phyloP scores from a whole-genome alignment of 768 basidiomycete genomes.

The Epithele typhae region DNA sequence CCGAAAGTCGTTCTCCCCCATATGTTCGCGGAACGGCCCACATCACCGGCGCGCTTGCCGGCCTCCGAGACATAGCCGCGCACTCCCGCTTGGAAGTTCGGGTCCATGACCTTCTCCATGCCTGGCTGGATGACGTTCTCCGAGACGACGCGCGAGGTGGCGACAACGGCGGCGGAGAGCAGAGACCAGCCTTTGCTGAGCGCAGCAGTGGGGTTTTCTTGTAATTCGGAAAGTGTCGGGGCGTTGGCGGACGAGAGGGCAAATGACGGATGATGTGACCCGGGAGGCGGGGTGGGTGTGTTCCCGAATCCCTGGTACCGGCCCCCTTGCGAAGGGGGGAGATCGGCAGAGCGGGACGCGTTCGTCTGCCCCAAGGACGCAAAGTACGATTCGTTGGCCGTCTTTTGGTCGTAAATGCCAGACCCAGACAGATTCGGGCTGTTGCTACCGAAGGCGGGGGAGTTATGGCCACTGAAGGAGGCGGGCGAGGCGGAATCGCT shows the following conservation, averaged over 20 bases:
- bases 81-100: constrained; percentile 70
- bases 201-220: constrained; percentile 82
- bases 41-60: constrained; percentile 55
- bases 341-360: constrained; percentile 64
- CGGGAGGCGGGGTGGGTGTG: constrained; percentile 59
- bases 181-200: constrained; percentile 94
- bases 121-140: constrained; percentile 91
- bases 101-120: constrained; percentile 76
- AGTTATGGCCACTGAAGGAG: constrained; percentile 37
- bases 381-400: constrained; percentile 86
- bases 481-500: constrained; percentile 55
- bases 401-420: constrained; percentile 52
- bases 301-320: constrained; percentile 91
- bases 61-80: constrained; percentile 70
- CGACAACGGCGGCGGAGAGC: constrained; percentile 80
- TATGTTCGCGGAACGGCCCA: constrained; percentile 64
- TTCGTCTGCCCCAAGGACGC: constrained; percentile 81
- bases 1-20: constrained; percentile 78
- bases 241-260: constrained; percentile 74
- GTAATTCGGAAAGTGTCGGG: constrained; percentile 76
- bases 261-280: constrained; percentile 59
- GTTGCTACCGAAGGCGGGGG: constrained; percentile 30
- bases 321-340: constrained; percentile 93
- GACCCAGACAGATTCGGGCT: too few relatives aligned
- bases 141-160: constrained; percentile 73